A percentile compares a stretch with the other conserved stretches of the same genome.
These are phyloP conservation scores for Aquanectria penicillioides DNA, from an alignment of 2,329 filamentous ascomycete species.

Conservation along the genomic window DNA sequence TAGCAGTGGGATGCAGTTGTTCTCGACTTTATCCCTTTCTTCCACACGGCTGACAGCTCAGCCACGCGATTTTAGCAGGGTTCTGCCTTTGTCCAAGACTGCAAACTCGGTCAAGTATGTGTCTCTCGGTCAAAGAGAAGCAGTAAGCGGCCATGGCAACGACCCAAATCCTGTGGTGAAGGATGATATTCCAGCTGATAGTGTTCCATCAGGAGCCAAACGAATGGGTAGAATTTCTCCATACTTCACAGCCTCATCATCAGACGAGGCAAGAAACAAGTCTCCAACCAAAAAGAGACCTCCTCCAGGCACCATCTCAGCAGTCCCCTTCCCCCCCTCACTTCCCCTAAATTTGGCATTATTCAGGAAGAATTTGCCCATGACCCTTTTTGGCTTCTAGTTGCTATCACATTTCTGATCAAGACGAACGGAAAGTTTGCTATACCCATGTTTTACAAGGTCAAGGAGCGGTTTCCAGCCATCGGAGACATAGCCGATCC, in stretches of 20 bases:
- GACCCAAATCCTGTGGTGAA: background rate
- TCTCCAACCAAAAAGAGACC: constrained; percentile 44
- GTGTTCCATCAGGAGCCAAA: constrained; percentile 12
- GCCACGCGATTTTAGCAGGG: background rate
- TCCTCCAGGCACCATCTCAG: constrained; percentile 59
- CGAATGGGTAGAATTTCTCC: constrained; percentile 41
- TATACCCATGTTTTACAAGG: constrained; percentile 76
- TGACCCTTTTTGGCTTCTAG: constrained; percentile 81
- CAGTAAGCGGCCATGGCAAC: background rate
- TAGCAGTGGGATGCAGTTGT: constrained; percentile 14
- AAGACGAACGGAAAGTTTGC: constrained; percentile 79
- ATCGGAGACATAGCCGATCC: constrained; percentile 68
- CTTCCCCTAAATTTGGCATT: constrained; percentile 74
- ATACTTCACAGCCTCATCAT: constrained; percentile 44
- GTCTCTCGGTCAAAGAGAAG: background rate
- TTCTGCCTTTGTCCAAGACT: background rate
- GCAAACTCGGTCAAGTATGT: background rate
- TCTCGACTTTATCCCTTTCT: constrained; percentile 12
- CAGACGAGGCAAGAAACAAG: constrained; percentile 25
- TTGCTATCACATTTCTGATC: constrained; percentile 87
- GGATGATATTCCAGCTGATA: background rate
- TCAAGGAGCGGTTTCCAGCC: constrained; percentile 76
- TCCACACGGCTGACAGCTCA: constrained; percentile 5
- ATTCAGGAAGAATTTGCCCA: constrained; percentile 83
- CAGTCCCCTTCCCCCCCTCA: constrained; percentile 75